phyloP scores from a whole-genome alignment of 2,329 filamentous ascomycete genomes.

The Clonostachys rosea region DNA sequence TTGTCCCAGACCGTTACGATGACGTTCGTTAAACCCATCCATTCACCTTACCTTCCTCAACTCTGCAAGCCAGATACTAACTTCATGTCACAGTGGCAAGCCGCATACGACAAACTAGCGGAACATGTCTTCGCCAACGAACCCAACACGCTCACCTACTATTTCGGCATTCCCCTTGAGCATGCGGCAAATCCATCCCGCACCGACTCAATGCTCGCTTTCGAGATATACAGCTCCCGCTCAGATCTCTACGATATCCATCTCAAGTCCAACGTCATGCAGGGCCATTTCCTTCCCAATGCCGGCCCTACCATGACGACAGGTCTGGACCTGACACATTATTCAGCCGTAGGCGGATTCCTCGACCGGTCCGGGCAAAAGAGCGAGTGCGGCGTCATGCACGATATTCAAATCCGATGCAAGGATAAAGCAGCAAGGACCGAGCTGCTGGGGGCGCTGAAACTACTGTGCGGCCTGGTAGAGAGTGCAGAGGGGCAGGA shows the following conservation, averaged over 20 bases:
- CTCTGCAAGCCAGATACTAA: not conserved
- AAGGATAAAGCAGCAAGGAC: constrained; percentile 3
- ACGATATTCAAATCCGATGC: constrained; percentile 11
- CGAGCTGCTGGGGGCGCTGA: constrained; percentile 7
- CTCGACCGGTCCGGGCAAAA: constrained; percentile 9
- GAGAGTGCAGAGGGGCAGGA: constrained; percentile 5
- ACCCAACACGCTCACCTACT: constrained; percentile 30
- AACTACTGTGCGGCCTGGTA: constrained; percentile 8
- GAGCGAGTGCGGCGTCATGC: constrained; percentile 14
- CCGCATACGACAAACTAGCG: constrained; percentile 29
- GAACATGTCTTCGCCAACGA: constrained; percentile 24
- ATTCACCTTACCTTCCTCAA: not conserved
- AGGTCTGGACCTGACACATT: constrained; percentile 13
- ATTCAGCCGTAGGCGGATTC: constrained; percentile 10
- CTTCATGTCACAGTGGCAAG: constrained; percentile 25
- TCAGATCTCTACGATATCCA: constrained; percentile 13
- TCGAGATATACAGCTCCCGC: constrained; percentile 10
- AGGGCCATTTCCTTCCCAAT: constrained; percentile 8
- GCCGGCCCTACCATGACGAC: constrained; percentile 12
- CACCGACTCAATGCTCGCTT: constrained; percentile 13
- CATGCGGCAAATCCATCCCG: constrained; percentile 10
- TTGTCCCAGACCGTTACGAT: constrained; percentile 25
- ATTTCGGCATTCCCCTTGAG: constrained; percentile 31
- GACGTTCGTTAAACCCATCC: constrained; percentile 11
- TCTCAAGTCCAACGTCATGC: constrained; percentile 11